Base-by-base conservation (phyloP, 2,329 filamentous ascomycete genomes). In the Neoarthrinium moseri region DNA sequence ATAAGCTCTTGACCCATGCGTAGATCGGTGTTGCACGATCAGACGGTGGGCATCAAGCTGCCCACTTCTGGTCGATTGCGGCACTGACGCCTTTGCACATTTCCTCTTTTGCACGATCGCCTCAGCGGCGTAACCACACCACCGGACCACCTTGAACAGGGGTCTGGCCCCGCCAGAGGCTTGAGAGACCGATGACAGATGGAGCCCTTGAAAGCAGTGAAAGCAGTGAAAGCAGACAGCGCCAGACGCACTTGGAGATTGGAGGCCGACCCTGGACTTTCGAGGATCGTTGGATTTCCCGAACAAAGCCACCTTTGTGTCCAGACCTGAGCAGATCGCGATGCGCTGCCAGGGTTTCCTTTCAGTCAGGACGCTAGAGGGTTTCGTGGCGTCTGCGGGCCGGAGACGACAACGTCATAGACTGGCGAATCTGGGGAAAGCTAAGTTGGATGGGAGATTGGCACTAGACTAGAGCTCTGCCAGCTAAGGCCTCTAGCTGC, bases 391-490 rank as follows among this genome's bases (percentile, higher is more conserved):
- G 40, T 23, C 40, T 43, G 40, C 40, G 30, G 40, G 18, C 17
- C 40, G 40, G 40, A 22, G 20, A 22, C 13, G 22, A 10, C 15
- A 24, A 43, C 27, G 40, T 43, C 40, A 43, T 43, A 43, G 40
- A 43, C 40, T 33, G 18, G 11, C 13, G 27, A 43, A 43, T 33
- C 27, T 43, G 26, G 37, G 37, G 37, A 40, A 40, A 40, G n/a
- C 11, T 24, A n/a, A 5, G 15, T 8, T 15, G 17, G 33, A 13
- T n/a, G 35, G 26, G 40, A 34, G 33, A 34, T 34, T 43, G 40
- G 27, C 10, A 18, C 40, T 43, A 40, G 21, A 27, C 15, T 34
- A 21, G 40, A 43, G 40, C 38, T 41, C 8, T n/a, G n/a, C n/a
- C n/a, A n/a, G n/a, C n/a, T n/a, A n/a, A n/a, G n/a, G n/a, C n/a